Percentiles rank a stretch among this genome's conserved stretches.
Evolutionary conservation across 768 basidiomycete genomes (phyloP).

Genomic region (Rhizopogon vinicolor): DNA sequence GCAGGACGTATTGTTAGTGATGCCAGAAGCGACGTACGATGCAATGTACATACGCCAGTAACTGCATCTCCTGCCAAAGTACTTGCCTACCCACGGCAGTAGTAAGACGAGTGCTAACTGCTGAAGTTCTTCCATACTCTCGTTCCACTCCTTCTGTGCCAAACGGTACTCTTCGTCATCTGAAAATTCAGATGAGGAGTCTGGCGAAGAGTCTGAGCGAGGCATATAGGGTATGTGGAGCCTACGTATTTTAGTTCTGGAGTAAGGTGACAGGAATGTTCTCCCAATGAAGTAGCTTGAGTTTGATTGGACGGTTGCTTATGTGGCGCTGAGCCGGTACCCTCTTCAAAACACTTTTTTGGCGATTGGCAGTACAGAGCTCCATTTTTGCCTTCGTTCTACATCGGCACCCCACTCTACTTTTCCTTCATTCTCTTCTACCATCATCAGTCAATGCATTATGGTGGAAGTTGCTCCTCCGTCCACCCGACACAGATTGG

Average conservation of each 20-base stretch:
- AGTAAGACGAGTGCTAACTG: conserved; percentile 76
- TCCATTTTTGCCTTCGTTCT: conserved; percentile 1
- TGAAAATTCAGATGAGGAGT: conserved; percentile 43
- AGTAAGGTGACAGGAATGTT: background rate
- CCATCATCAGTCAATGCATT: conserved; percentile 31
- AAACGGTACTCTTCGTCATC: conserved; percentile 70
- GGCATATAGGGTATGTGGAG: conserved; percentile 44
- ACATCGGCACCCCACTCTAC: background rate
- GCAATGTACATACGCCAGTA: conserved; percentile 64
- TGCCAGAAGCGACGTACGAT: conserved; percentile 1
- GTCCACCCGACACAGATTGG: conserved; percentile 47
- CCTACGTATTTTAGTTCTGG: background rate
- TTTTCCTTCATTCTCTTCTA: conserved; percentile 13
- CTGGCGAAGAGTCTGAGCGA: conserved; percentile 54
- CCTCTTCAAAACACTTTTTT: conserved; percentile 12
- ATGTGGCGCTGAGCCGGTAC: conserved; percentile 14
- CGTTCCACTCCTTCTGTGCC: conserved; percentile 92
- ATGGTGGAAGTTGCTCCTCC: conserved; percentile 40
- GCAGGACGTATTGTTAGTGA: conserved; percentile 8
- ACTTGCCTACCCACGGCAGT: conserved; percentile 85
- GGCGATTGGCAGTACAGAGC: background rate
- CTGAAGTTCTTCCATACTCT: conserved; percentile 80
- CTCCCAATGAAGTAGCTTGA: background rate
- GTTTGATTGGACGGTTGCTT: too few relatives aligned
- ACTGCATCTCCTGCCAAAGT: conserved; percentile 81